Conservation (phyloP, 1,284 basidiomycete species). For the Malassezia cuniculi region DNA sequence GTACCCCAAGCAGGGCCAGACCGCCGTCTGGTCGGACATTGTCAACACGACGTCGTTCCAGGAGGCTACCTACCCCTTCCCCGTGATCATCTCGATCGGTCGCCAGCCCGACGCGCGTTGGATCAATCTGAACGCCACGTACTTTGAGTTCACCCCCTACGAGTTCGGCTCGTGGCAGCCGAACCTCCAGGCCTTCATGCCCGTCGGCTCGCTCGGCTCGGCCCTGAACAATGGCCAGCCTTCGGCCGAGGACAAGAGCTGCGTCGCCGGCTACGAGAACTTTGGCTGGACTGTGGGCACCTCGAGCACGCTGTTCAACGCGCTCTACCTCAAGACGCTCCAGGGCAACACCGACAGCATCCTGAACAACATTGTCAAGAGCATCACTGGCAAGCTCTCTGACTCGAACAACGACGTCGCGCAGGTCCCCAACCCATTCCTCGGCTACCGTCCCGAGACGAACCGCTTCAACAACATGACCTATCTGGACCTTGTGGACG, state of each 20-base stretch:
- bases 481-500: constrained; percentile 37
- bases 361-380: constrained; percentile 21
- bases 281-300: constrained; percentile 33
- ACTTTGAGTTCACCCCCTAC: constrained; percentile 48
- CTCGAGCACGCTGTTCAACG: constrained; percentile 45
- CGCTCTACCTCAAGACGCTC: constrained; percentile 31
- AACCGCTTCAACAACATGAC: constrained; percentile 16
- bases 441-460: constrained; percentile 36
- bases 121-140: constrained; percentile 46
- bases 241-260: constrained; percentile 15
- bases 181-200: constrained; percentile 30
- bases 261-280: constrained; percentile 33
- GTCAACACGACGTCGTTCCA: constrained; percentile 26
- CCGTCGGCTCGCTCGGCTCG: constrained; percentile 36
- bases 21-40: constrained; percentile 30
- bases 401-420: constrained; percentile 48
- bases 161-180: constrained; percentile 50
- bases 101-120: constrained; percentile 47
- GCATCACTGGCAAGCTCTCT: constrained; percentile 19
- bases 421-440: constrained; percentile 47
- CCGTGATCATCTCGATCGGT: constrained; percentile 50
- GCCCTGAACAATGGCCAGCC: constrained; percentile 23
- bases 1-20: constrained; percentile 29
- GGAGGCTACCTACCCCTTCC: constrained; percentile 29
- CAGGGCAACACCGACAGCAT: constrained; percentile 19